Conservation (phyloP, 805 yeast genomes). For the Lachancea dasiensis region DNA sequence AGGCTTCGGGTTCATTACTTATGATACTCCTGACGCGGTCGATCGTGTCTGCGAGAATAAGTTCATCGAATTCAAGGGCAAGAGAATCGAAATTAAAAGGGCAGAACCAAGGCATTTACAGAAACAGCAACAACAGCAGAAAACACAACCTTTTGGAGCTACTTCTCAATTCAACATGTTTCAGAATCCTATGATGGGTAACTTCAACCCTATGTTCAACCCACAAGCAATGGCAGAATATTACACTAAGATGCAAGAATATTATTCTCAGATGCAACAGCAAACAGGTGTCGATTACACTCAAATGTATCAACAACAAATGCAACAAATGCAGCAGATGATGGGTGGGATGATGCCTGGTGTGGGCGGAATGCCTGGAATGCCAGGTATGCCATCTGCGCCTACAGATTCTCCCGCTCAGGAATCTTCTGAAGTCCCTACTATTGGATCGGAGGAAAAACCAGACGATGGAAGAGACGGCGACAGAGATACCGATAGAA, state of each 20-base stretch:
- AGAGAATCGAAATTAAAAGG: slow-evolving; percentile 74
- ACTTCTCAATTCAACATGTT: slow-evolving; percentile 25
- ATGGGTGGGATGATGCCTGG: slow-evolving; percentile 22
- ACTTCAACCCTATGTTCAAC: slow-evolving; percentile 31
- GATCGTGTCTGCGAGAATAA: slow-evolving; percentile 80
- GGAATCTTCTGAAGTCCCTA: slow-evolving; percentile 24
- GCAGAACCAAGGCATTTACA: slow-evolving; percentile 80
- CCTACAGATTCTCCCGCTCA: slow-evolving; percentile 20
- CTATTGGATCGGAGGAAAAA: slow-evolving; percentile 23
- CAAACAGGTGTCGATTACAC: slow-evolving; percentile 33
- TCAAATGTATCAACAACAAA: slow-evolving; percentile 32
- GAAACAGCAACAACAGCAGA: slow-evolving; percentile 34
- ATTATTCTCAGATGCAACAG: slow-evolving; percentile 34
- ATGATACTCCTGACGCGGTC: slow-evolving; percentile 90
- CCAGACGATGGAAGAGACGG: slow-evolving; percentile 23
- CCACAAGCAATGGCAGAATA: slow-evolving; percentile 60
- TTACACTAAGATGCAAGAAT: slow-evolving; percentile 56
- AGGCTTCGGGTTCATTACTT: slow-evolving; percentile 96
- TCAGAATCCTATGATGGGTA: slow-evolving; percentile 33
- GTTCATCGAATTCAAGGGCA: slow-evolving; percentile 79
- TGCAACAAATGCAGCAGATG: slow-evolving; percentile 34
- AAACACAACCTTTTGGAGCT: slow-evolving; percentile 16
- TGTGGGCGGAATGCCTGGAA: slow-evolving; percentile 17
- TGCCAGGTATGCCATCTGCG: slow-evolving; percentile 17
- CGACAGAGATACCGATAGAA: slow-evolving; percentile 20